Conservation (phyloP, 441 rosid species). For the Adansonia gregorii region DNA sequence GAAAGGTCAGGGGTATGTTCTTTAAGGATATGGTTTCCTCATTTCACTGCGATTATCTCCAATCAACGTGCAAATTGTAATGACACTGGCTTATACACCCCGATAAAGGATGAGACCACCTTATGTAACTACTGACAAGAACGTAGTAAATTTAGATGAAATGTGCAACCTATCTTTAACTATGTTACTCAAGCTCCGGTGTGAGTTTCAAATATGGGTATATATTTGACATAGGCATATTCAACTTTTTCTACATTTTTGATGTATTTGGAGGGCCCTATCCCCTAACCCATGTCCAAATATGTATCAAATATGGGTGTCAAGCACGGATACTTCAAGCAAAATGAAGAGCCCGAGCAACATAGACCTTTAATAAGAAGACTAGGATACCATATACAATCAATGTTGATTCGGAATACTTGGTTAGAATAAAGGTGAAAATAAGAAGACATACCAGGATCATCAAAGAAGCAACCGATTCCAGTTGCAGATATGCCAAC, state of each 20-base stretch:
- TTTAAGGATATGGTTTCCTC: not conserved
- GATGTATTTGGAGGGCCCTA: too few species aligned
- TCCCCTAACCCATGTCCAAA: too few species aligned
- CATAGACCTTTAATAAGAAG: not conserved
- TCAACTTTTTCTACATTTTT: too few species aligned
- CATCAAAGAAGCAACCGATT: constrained; percentile 90
- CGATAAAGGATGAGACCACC: not conserved
- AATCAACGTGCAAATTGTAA: not conserved
- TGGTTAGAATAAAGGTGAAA: not conserved
- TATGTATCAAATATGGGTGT: too few species aligned
- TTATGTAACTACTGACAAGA: constrained; percentile 1
- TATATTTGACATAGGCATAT: too few species aligned
- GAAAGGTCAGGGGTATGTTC: not conserved
- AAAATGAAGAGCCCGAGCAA: too few species aligned
- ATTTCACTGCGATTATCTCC: constrained; percentile 6
- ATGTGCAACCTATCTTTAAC: constrained; percentile 9
- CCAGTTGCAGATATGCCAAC: constrained; percentile 80
- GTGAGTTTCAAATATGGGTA: too few species aligned
- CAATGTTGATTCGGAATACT: constrained; percentile 4
- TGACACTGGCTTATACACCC: not conserved
- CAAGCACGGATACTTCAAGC: too few species aligned
- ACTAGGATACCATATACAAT: not conserved
- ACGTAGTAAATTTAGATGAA: not conserved
- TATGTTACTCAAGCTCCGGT: too few species aligned
- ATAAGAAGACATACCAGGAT: constrained; percentile 54